phyloP scores from a whole-genome alignment of 1,284 basidiomycete species.

The Rhodotorula sp. region DNA sequence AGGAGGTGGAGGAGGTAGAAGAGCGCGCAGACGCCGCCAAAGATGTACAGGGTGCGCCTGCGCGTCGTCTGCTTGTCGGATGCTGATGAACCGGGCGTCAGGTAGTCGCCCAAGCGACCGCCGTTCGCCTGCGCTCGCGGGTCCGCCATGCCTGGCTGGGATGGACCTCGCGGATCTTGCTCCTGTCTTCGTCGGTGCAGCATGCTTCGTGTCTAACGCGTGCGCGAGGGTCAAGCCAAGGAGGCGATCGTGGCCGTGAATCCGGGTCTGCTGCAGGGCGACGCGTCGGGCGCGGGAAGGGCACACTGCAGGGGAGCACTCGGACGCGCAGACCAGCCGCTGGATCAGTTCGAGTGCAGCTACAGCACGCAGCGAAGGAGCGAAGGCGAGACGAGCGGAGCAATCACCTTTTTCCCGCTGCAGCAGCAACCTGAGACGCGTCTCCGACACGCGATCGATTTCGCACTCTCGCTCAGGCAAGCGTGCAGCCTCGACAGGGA shows the following conservation, averaged over 20 bases:
- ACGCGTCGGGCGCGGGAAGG: background rate
- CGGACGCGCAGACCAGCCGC: background rate
- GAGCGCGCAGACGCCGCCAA: slow-evolving; percentile 17
- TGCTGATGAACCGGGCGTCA: slow-evolving; percentile 5
- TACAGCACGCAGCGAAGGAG: background rate
- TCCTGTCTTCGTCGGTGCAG: slow-evolving; percentile 21
- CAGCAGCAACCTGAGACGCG: too few species aligned
- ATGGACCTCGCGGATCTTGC: slow-evolving; percentile 4
- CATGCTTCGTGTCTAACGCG: background rate
- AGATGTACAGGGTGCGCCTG: slow-evolving; percentile 21
- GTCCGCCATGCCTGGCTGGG: slow-evolving; percentile 4
- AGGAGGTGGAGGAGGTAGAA: slow-evolving; percentile 38
- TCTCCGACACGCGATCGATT: too few species aligned
- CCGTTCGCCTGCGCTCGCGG: slow-evolving; percentile 1
- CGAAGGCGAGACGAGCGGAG: too few species aligned
- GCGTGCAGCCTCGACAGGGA: too few species aligned
- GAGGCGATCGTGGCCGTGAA: background rate
- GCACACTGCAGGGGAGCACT: background rate
- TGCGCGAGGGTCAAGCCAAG: background rate
- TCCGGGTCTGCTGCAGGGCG: background rate
- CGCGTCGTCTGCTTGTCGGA: slow-evolving; percentile 12
- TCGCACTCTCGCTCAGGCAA: too few species aligned
- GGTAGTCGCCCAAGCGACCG: slow-evolving; percentile 12
- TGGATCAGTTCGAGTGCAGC: background rate
- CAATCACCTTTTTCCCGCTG: too few species aligned